Evolutionary conservation across 164 flowering plant species (phyloP), one percentile per base, ranked within the genome.

Genomic region (Magnolia kwangsiensis): DNA sequence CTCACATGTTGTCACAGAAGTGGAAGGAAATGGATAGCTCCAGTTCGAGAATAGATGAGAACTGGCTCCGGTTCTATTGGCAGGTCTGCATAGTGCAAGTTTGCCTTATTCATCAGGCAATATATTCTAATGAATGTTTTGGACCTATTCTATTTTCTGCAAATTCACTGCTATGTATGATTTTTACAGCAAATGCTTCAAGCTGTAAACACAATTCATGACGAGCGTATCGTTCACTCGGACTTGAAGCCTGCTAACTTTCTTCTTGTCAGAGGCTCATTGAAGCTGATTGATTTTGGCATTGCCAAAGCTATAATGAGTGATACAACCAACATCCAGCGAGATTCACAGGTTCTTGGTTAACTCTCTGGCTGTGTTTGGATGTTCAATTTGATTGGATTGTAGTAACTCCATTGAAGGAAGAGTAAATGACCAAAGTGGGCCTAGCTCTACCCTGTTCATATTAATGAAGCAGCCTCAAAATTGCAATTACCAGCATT

Each of bases 11-110:
- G 77, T 87, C 96, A 13, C 98, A 91, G 80, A 90, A 92, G 76
- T 96, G 98, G 98, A 96, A 87, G 85, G 96, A 94, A 82, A 81
- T 87, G 82, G 93, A 90, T 64, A 69, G 81, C 72, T 83, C 86
- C 76, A 77, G 84, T 55, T 85, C 82, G 81, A 82, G 79, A 58
- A 88, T 91, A 72, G 99, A 93, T 84, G 93, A 93, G 79, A 96
- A 96, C 82, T 96, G 98, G 99, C 95, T 93, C 65, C 92, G 97
- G 51, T 94, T 96, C 81, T 96, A 93, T 76, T 96, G 99, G 99
- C 98, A 96, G 99, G 99, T 93, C 50, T 59, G 74, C 37, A 55
- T 63, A 74, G 14, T 45, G 65, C 67, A 50, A 3, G 9, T 37
- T 37, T 37, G 7, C 61, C 13, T 55, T 16, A 55, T 2, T 55